Evolutionary conservation across 163 green algal species (phyloP), one percentile per base, ranked within the genome.

Genomic region (Chlorella variabilis): DNA sequence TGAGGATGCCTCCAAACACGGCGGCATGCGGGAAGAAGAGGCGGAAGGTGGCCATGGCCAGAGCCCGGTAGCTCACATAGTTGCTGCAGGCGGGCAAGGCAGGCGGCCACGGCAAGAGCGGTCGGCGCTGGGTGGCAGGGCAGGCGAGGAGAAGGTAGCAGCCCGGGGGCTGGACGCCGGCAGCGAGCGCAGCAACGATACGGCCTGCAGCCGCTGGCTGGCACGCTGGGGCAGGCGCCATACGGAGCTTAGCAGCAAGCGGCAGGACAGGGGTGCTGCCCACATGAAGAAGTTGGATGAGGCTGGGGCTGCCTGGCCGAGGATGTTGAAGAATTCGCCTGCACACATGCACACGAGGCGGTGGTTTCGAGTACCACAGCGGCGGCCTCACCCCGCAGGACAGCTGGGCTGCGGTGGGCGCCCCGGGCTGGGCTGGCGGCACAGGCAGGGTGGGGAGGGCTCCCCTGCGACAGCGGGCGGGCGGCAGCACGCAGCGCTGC

Each of bases 251-350:
- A n/a, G n/a, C n/a, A n/a, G n/a, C n/a, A n/a, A n/a, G n/a, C n/a
- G 5, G 7, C 6, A 67, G 27, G n/a, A 38, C 27, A 38, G 59
- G 3, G 25, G n/a, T 62, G 54, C 54, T 62, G 54, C 68, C 62
- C 68, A 76, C 68, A 98, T 90, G 89, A 98, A 98, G 87, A 97
- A 98, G 87, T 98, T 98, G 81, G 86, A 93, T 48, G 90, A 93
- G 38, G 88, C 84, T 25, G 95, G 95, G 61, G 98, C 85, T 13
- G 89, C 91, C 4, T 84, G 79, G 6, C 95, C 94, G 18, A 97
- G 74, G 29, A 96, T 80, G 51, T 73, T 86, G 34, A 80, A 80
- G 58, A 80, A 71, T 42, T 71, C n/a, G n/a, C 29, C 74, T 80
- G 74, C 74, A 34, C 27, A n/a, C n/a, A n/a, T n/a, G n/a, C n/a